phyloP scores from a whole-genome alignment of 1,284 basidiomycete genomes.

The Hemileia vastatrix region DNA sequence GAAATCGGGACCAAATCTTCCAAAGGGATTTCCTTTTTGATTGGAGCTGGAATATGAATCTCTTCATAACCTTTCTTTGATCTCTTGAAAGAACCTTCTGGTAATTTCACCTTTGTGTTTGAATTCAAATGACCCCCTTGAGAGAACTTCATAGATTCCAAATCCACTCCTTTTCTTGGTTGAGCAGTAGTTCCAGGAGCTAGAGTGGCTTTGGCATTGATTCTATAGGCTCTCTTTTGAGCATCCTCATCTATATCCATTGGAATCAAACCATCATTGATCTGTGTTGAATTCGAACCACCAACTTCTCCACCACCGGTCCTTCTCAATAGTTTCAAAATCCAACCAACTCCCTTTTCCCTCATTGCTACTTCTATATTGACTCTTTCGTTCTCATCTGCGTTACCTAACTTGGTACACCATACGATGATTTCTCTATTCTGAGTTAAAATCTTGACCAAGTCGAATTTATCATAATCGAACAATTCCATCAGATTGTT shows the following conservation, averaged over 20 bases:
- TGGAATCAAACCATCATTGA: conserved; percentile 52
- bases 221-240: conserved; percentile 42
- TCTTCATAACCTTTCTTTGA: conserved; percentile 95
- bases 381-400: conserved; percentile 76
- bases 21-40: conserved; percentile 64
- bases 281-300: too few relatives aligned
- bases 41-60: conserved; percentile 89
- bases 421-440: conserved; percentile 93
- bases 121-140: conserved; percentile 95
- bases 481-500: conserved; percentile 96
- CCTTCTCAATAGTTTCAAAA: conserved; percentile 65
- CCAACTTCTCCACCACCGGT: conserved; percentile 54
- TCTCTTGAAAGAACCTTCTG: conserved; percentile 94
- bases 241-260: conserved; percentile 66
- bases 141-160: conserved; percentile 88
- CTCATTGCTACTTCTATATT: conserved; percentile 97
- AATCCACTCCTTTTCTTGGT: conserved; percentile 75
- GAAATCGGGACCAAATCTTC: conserved; percentile 64
- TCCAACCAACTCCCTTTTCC: conserved; percentile 93
- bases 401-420: conserved; percentile 90
- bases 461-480: conserved; percentile 79
- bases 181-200: conserved; percentile 76
- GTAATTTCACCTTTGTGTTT: conserved; percentile 97
- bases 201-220: conserved; percentile 77
- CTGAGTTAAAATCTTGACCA: conserved; percentile 82